A percentile compares a stretch with the other conserved stretches of the same genome.
Conservation (phyloP, 805 yeast species). For the Clavispora carvajalis region DNA sequence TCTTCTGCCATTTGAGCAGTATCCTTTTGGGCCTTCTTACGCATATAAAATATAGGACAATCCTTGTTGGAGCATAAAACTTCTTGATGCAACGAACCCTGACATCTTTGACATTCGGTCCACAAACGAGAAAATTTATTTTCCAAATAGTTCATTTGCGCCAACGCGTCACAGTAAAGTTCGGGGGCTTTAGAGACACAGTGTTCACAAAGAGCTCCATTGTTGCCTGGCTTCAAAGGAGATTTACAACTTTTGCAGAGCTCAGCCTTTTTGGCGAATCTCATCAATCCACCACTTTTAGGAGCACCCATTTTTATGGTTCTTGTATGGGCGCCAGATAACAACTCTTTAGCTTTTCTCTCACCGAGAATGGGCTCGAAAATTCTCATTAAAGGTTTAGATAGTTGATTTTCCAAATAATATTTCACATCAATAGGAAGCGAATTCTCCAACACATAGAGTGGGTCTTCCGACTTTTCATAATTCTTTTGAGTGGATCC, state of each 20-base stretch:
- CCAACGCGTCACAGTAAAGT: constrained; percentile 74
- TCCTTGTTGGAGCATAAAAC: constrained; percentile 93
- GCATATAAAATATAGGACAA: constrained; percentile 96
- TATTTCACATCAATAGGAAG: constrained; percentile 92
- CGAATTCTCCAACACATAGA: constrained; percentile 86
- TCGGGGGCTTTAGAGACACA: constrained; percentile 68
- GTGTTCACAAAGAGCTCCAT: constrained; percentile 75
- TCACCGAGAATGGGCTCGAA: constrained; percentile 95
- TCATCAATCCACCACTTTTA: constrained; percentile 82
- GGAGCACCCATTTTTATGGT: constrained; percentile 70
- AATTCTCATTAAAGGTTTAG: constrained; percentile 89
- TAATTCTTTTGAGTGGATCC: constrained; percentile 83
- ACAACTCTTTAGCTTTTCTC: constrained; percentile 67
- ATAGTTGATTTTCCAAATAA: constrained; percentile 85
- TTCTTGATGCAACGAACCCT: constrained; percentile 92
- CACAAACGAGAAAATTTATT: constrained; percentile 81
- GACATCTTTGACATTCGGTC: constrained; percentile 98
- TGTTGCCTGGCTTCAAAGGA: constrained; percentile 55
- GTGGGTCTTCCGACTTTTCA: constrained; percentile 95
- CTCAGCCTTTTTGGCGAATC: constrained; percentile 84
- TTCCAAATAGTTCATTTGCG: constrained; percentile 75
- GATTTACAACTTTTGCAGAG: constrained; percentile 85
- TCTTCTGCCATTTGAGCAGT: constrained; percentile 52
- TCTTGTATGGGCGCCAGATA: constrained; percentile 81
- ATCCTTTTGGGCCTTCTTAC: constrained; percentile 81